Percentiles rank a stretch among this genome's conserved stretches.
Conservation (phyloP, 2,329 filamentous ascomycete species). For the Sarocladium strictum region DNA sequence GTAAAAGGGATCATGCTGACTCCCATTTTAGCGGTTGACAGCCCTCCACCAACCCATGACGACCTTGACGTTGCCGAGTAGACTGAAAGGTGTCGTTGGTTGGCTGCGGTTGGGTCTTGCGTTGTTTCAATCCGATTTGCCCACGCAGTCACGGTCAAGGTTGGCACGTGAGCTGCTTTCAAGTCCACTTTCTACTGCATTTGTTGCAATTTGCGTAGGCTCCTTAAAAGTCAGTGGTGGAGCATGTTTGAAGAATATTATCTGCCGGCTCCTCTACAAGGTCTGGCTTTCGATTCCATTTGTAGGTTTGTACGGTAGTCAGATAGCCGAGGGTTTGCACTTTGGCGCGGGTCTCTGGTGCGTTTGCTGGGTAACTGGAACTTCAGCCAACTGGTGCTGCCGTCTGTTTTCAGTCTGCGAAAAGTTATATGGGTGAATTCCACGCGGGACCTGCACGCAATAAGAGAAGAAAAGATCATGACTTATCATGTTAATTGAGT, state of each 20-base stretch:
- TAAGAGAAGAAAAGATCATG: not conserved
- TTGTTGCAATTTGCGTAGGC: conserved; percentile 1
- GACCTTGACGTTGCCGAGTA: conserved; percentile 93
- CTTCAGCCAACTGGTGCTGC: not conserved
- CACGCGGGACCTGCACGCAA: not conserved
- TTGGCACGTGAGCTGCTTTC: not conserved
- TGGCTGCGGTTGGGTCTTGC: not conserved
- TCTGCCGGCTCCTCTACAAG: not conserved
- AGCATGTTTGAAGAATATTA: conserved; percentile 1
- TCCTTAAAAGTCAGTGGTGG: not conserved
- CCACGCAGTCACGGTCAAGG: not conserved
- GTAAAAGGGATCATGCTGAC: conserved; percentile 19
- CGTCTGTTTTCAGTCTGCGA: not conserved
- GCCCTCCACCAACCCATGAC: conserved; percentile 78
- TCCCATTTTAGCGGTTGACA: conserved; percentile 54
- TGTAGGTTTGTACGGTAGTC: conserved; percentile 7
- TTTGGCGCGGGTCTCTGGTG: conserved; percentile 3
- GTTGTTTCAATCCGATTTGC: not conserved
- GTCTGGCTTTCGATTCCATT: not conserved
- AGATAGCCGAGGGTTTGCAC: conserved; percentile 4
- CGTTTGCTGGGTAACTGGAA: not conserved
- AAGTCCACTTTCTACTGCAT: not conserved
- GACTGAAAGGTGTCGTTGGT: conserved; percentile 11
- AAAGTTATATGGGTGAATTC: not conserved
- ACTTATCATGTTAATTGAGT: too few species aligned